Base-by-base conservation (phyloP, 2,329 filamentous ascomycete genomes). In the Triangularia verruculosa region DNA sequence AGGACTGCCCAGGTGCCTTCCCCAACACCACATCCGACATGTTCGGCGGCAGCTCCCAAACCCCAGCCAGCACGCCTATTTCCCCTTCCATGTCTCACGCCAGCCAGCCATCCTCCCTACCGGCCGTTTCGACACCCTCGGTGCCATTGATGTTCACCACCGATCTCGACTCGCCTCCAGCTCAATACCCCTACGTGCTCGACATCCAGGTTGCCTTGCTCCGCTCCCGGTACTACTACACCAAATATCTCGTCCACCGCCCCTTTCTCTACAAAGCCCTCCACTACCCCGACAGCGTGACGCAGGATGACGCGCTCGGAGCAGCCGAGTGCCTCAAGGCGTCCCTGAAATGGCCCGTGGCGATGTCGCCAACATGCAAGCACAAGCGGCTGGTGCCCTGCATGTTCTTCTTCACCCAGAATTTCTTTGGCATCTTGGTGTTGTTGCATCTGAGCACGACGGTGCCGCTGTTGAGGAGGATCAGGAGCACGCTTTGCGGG, bases 381-480 rank as follows among this genome's bases (percentile, higher is more conserved):
- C 82, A 82, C 71, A 89, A 88, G 73, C 76, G 85, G 34, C 77
- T 88, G 4, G 75, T 88, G 0, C 85, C 86, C 0, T 82, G 83
- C 62, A 69, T 84, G 1, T 88, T 86, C 70, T 84, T 85, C 61
- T 88, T 86, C 82, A 85, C 84, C 8, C 85, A 88, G 67, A 86
- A 86, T 64, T 78, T 88, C 51, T 77, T 88, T 53, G 82, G 82
- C 3, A 82, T 87, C 24, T 74, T 89, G 24, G 69, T 88, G 54
- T 76, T 88, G 17, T 70, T 88, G 34, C 81, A 85, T 52, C 76
- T 87, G 66, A 82, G 82, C 12, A 77, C 76, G 17, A 80, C 83
- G 62, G 80, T 84, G 53, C 78, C 79, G 1, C 79, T 83, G 62
- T 70, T 89, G 43, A 69, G 74, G 24, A 74, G 78, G 22, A 83